A percentile compares a stretch with the other conserved stretches of the same genome.
Evolutionary conservation across 257 asterid species (phyloP).

Genomic region (Lycium ferocissimum): DNA sequence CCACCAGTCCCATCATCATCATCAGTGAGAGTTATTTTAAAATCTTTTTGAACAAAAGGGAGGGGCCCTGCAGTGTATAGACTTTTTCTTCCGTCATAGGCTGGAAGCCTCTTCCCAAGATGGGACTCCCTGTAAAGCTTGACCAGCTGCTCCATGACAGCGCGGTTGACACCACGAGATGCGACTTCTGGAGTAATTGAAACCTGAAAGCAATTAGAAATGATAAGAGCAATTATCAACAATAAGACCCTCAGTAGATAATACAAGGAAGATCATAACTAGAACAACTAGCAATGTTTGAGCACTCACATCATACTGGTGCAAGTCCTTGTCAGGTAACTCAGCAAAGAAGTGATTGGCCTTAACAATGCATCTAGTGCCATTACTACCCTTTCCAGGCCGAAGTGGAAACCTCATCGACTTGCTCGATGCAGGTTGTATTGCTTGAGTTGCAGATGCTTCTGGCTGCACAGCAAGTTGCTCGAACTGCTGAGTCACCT

Average conservation of each 20-base stretch:
- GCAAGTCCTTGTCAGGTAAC: constrained; percentile 91
- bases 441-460: constrained; percentile 55
- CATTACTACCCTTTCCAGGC: constrained; percentile 84
- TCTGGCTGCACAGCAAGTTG: constrained; percentile 57
- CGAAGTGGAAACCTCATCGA: constrained; percentile 84
- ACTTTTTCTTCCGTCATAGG: constrained; percentile 95
- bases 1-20: constrained; percentile 83
- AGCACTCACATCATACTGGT: constrained; percentile 84
- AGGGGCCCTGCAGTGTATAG: constrained; percentile 95
- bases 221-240: background rate
- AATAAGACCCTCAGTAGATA: background rate
- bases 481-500: constrained; percentile 51
- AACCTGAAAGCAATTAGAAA: constrained; percentile 52
- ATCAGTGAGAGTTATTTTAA: constrained; percentile 65
- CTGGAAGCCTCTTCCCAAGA: constrained; percentile 89
- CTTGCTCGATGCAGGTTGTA: constrained; percentile 86
- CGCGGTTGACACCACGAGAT: constrained; percentile 88
- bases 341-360: constrained; percentile 94
- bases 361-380: constrained; percentile 78
- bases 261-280: constrained; percentile 20
- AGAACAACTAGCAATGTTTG: background rate
- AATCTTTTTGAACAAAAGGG: constrained; percentile 75
- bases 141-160: constrained; percentile 87
- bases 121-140: constrained; percentile 73
- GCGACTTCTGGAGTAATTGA: constrained; percentile 87